phyloP scores from a whole-genome alignment of 2,329 filamentous ascomycete species.

The Fusarium vanettenii region DNA sequence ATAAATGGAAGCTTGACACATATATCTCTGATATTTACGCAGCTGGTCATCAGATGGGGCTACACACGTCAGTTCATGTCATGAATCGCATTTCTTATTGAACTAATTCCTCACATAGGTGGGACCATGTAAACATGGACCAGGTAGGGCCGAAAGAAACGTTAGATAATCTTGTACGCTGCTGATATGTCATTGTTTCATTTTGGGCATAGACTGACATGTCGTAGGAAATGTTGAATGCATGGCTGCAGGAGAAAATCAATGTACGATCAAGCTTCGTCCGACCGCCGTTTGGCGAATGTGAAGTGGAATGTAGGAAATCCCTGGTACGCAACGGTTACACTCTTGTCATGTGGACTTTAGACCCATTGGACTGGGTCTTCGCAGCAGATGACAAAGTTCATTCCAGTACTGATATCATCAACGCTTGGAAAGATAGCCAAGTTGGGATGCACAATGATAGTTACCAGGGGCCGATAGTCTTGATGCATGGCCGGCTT shows the following conservation, averaged over 20 bases:
- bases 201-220: not conserved
- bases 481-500: conserved; percentile 4
- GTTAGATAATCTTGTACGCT: not conserved
- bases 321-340: not conserved
- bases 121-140: not conserved
- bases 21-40: conserved; percentile 1
- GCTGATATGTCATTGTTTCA: not conserved
- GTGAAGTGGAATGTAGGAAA: not conserved
- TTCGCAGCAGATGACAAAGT: not conserved
- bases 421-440: not conserved
- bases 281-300: conserved; percentile 2
- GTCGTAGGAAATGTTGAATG: not conserved
- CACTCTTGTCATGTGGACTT: conserved; percentile 1
- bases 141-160: not conserved
- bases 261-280: conserved; percentile 4
- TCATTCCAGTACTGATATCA: not conserved
- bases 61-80: conserved; percentile 4
- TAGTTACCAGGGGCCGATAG: not conserved
- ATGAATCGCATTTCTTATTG: not conserved
- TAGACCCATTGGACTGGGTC: not conserved
- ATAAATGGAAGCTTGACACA: not conserved
- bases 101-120: not conserved
- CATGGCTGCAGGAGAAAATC: not conserved
- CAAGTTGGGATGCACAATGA: not conserved
- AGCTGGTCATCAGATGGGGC: conserved; percentile 3